These are phyloP conservation scores for Xanthoconium separans DNA, from an alignment of 1,284 basidiomycete genomes.

Conservation along the genomic window DNA sequence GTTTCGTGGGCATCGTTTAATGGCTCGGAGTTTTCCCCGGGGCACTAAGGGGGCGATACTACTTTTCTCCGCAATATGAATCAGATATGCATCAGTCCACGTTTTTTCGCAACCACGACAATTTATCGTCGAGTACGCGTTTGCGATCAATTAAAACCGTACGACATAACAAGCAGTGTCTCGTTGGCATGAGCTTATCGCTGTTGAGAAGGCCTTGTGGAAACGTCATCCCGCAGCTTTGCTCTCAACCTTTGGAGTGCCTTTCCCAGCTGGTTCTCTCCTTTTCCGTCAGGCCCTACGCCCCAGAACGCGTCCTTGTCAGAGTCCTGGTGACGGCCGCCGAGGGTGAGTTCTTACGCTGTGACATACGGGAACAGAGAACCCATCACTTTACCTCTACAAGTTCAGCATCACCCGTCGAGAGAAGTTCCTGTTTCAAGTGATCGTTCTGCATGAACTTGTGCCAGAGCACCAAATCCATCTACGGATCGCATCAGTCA, in stretches of 20 bases:
- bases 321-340: conserved; percentile 31
- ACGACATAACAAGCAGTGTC: conserved; percentile 27
- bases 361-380: conserved; percentile 1
- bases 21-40: conserved; percentile 3
- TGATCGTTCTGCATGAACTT: conserved; percentile 38
- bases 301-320: conserved; percentile 41
- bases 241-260: conserved; percentile 36
- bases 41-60: conserved; percentile 31
- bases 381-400: conserved; percentile 33
- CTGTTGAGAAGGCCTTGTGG: conserved; percentile 12
- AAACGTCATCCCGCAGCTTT: conserved; percentile 28
- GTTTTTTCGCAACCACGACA: conserved; percentile 28
- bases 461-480: conserved; percentile 35
- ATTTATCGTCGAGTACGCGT: conserved; percentile 19
- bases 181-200: conserved; percentile 28
- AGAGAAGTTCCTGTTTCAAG: conserved; percentile 34
- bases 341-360: conserved; percentile 21
- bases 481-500: conserved; percentile 21
- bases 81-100: conserved; percentile 28
- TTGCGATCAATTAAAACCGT: conserved; percentile 32
- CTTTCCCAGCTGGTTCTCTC: conserved; percentile 38
- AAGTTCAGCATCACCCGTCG: conserved; percentile 36
- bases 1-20: conserved; percentile 57
- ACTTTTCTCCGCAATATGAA: conserved; percentile 29
- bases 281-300: conserved; percentile 35